Evolutionary conservation across 2,329 filamentous ascomycete genomes (phyloP).

Genomic region (Herpotrichia juniperi): DNA sequence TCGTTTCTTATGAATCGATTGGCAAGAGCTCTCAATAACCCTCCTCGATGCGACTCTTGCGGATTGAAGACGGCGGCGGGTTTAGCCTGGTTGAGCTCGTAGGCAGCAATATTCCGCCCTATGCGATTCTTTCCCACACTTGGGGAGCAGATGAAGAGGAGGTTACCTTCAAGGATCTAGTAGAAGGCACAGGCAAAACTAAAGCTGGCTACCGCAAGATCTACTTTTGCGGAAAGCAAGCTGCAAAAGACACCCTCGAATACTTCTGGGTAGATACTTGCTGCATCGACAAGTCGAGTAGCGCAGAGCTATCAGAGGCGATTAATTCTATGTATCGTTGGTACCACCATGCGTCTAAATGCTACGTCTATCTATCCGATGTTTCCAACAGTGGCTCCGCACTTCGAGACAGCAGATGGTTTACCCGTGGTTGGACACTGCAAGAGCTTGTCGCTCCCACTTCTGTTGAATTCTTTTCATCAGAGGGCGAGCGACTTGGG

Average conservation of each 20-base stretch:
- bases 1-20: too few relatives aligned
- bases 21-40: background rate
- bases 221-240: conserved; percentile 10
- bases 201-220: conserved; percentile 22
- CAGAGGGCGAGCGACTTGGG: conserved; percentile 13
- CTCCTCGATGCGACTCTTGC: conserved; percentile 17
- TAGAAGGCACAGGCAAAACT: conserved; percentile 1
- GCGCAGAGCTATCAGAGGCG: conserved; percentile 14
- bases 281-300: conserved; percentile 18
- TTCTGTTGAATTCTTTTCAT: conserved; percentile 21
- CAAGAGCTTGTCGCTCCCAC: conserved; percentile 24
- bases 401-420: conserved; percentile 14
- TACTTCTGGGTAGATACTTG: conserved; percentile 18
- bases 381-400: background rate
- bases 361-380: conserved; percentile 12
- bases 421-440: conserved; percentile 22
- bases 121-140: conserved; percentile 39
- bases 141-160: conserved; percentile 33
- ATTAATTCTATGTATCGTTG: conserved; percentile 23
- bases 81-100: conserved; percentile 7
- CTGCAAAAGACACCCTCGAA: conserved; percentile 3
- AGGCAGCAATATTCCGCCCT: conserved; percentile 11
- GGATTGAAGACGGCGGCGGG: conserved; percentile 8
- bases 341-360: conserved; percentile 12
- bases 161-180: conserved; percentile 27